Base-by-base conservation (phyloP, 2,329 filamentous ascomycete species). In the Aureobasidium sp. region DNA sequence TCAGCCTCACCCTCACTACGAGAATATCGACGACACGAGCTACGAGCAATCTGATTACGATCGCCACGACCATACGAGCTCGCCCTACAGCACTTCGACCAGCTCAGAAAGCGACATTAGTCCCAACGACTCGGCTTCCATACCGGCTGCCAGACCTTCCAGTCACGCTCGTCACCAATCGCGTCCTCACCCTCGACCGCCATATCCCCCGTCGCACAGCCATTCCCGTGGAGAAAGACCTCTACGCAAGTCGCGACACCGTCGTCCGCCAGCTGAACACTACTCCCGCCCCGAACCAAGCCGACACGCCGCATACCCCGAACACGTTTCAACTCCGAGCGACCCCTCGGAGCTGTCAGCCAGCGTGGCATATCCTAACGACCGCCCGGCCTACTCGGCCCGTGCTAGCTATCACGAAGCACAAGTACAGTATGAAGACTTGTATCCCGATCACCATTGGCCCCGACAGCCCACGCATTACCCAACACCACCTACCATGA, bases 61-160 rank as follows among this genome's bases (percentile, higher is more conserved):
- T 22, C 35, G 9, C 33, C 17, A 42, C 35, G n/a, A 57, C 37
- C 37, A 31, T 5, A 24, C 22, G 3, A 35, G 39, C n/a, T 14
- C 31, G 11, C 31, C 7, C 24, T 48, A 58, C 31, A 27, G 3
- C 6, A 48, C 42, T 4, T 48, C 54, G 3, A 22, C 19, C 42
- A 48, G 54, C 27, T 58, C 54, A 7, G 42, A 48, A 5, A 48
- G 54, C 31, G 76, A 77, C 60, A 76, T 81, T 66, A 73, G 76
- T 27, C 78, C 78, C 29, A 77, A 74, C n/a, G 78, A 81, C 68
- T 80, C 78, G 29, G 78, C 78, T 24, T 80, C 78, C 22, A 73
- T 75, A 49, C 74, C 77, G 3, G 70, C 73, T 50, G 67, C 19
- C n/a, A 31, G 35, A 57, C 17, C 27, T 44, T 33, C 64, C 17